Base-by-base conservation (phyloP, 2,329 filamentous ascomycete species). In the Tolypocladium cylindrosporum region DNA sequence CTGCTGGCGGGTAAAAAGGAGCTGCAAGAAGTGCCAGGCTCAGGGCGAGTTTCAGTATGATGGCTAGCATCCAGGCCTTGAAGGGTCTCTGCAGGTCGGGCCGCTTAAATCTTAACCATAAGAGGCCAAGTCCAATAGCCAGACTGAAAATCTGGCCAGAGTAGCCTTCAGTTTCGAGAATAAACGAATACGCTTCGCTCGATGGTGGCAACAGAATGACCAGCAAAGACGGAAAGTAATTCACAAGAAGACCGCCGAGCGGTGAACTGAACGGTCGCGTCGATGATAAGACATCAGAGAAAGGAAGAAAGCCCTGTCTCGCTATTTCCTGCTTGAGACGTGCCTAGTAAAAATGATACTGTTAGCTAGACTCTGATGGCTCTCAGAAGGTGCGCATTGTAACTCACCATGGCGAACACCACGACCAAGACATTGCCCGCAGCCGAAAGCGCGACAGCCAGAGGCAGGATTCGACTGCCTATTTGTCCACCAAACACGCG, bases 341-440 rank as follows among this genome's bases (percentile, higher is more conserved):
- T 6, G 86, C 81, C 84, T 88, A 59, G 21, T 36, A 36, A 36
- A 36, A 36, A 36, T 10, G 34, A 11, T 8, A 11, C 34, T 36
- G 34, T 36, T 36, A 36, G 34, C 34, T 36, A 8, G 34, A 9
- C 9, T 36, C 2, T 8, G 34, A 9, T 11, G 34, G 9, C 34
- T 36, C 10, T 36, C 9, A 9, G 10, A 3, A 2, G 34, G 9
- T 36, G 34, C 10, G 1, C 36, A 31, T 14, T 13, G 34, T n/a
- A n/a, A 36, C 78, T 64, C 74, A 87, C 86, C 69, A 86, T 69
- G 1, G 85, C 79, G 67, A 89, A 90, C 0, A 84, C 84, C 2
- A 88, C 85, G 0, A 88, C 85, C 79, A 90, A 85, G 16, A 90
- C 86, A 66, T 90, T 90, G 0, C 87, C 88, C 2, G 78, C 81